phyloP scores from a whole-genome alignment of 108 stramenopile genomes.

The Skeletonema marinoi region DNA sequence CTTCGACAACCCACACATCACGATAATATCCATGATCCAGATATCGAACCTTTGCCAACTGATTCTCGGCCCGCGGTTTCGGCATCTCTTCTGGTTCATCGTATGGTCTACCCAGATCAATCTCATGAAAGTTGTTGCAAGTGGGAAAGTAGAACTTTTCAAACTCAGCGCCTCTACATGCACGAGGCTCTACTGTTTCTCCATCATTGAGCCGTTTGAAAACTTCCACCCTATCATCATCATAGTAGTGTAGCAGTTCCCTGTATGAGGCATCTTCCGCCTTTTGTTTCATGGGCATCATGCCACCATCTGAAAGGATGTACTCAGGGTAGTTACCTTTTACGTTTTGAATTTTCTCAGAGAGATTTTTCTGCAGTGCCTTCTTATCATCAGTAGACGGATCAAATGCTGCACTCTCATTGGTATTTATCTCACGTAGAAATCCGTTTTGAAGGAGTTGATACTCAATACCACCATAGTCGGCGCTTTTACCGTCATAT shows the following conservation, averaged over 20 bases:
- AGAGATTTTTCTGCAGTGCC: not conserved
- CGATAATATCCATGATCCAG: conserved; percentile 68
- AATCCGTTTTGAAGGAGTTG: not conserved
- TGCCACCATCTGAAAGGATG: conserved; percentile 3
- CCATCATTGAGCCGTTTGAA: conserved; percentile 5
- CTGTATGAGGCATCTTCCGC: not conserved
- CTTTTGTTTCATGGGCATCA: conserved; percentile 4
- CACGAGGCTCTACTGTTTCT: conserved; percentile 6
- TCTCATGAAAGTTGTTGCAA: conserved; percentile 68
- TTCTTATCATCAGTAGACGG: not conserved
- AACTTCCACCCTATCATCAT: conserved; percentile 20
- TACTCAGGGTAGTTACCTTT: not conserved
- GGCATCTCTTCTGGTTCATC: conserved; percentile 21
- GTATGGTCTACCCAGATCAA: conserved; percentile 50
- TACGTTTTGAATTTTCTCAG: not conserved
- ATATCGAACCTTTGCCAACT: conserved; percentile 39
- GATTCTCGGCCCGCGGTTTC: conserved; percentile 32
- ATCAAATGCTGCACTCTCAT: conserved; percentile 20
- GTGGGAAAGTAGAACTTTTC: conserved; percentile 49
- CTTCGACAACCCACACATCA: conserved; percentile 64
- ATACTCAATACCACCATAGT: not conserved
- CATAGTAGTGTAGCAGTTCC: conserved; percentile 13
- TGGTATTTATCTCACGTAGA: not conserved
- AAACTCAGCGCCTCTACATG: conserved; percentile 29
- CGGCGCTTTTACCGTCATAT: not conserved